Evolutionary conservation across 257 asterid species (phyloP).

Genomic region (Anisodus tanguticus): DNA sequence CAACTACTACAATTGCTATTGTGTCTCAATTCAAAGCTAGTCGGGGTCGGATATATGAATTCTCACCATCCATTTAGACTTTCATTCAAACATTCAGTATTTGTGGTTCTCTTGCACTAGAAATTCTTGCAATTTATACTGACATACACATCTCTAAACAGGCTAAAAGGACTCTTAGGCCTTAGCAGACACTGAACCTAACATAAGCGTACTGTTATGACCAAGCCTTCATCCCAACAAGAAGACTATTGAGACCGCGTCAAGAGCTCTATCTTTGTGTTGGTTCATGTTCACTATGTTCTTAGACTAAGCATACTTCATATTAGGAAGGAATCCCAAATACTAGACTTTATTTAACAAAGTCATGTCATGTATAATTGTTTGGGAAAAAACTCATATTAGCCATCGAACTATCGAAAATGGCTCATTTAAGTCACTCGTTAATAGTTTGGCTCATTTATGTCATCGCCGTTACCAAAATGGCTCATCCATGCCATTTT

Average conservation of each 20-base stretch:
- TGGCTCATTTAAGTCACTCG: too few species aligned
- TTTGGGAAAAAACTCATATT: too few species aligned
- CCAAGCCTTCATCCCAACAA: background rate
- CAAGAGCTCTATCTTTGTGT: slow-evolving; percentile 1
- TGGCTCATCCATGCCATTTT: too few species aligned
- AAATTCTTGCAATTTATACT: slow-evolving; percentile 17
- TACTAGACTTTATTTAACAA: slow-evolving; percentile 13
- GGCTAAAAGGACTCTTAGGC: background rate
- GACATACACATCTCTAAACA: background rate
- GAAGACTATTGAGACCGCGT: background rate
- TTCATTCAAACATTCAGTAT: background rate
- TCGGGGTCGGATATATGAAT: background rate
- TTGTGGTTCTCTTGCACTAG: background rate
- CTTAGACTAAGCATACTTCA: slow-evolving; percentile 6
- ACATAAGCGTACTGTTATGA: background rate
- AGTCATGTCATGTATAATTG: slow-evolving; percentile 16
- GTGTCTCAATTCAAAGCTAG: slow-evolving; percentile 11
- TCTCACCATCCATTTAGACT: slow-evolving; percentile 10
- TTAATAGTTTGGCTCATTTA: too few species aligned
- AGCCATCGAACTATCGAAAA: too few species aligned
- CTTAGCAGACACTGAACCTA: slow-evolving; percentile 3
- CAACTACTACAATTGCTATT: slow-evolving; percentile 12
- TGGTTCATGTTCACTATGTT: slow-evolving; percentile 14
- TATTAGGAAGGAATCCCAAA: slow-evolving; percentile 14
- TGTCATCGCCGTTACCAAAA: too few species aligned